Conservation (phyloP, 2,329 filamentous ascomycete species). For the Xylaria sp. region DNA sequence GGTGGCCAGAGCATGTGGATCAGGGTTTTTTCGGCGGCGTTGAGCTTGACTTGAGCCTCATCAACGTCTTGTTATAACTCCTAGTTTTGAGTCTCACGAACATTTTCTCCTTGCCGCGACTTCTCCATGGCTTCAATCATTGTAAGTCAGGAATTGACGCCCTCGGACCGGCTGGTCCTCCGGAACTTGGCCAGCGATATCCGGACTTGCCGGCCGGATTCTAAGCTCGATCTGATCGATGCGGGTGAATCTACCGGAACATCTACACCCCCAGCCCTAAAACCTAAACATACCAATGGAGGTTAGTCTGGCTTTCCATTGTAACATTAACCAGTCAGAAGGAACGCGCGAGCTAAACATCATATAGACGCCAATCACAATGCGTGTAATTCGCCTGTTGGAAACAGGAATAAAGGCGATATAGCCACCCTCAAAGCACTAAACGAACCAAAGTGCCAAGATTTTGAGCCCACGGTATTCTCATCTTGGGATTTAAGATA, state of each 20-base stretch:
- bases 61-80: not conserved
- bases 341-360: not conserved
- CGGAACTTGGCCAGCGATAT: slow-evolving; percentile 55
- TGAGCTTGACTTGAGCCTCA: slow-evolving; percentile 17
- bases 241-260: slow-evolving; percentile 22
- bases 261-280: slow-evolving; percentile 6
- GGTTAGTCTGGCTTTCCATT: slow-evolving; percentile 16
- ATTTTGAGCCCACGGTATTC: slow-evolving; percentile 60
- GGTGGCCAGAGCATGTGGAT: not conserved
- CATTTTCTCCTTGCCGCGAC: not conserved
- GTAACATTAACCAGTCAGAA: not conserved
- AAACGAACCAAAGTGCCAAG: slow-evolving; percentile 53
- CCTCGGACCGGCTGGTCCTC: slow-evolving; percentile 54
- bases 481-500: slow-evolving; percentile 54
- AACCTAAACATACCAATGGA: slow-evolving; percentile 30
- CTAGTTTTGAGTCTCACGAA: not conserved
- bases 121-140: slow-evolving; percentile 43
- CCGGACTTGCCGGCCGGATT: slow-evolving; percentile 36
- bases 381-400: slow-evolving; percentile 25
- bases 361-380: slow-evolving; percentile 27
- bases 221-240: slow-evolving; percentile 16
- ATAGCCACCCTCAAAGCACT: slow-evolving; percentile 53
- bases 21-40: slow-evolving; percentile 3
- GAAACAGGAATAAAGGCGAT: slow-evolving; percentile 44
- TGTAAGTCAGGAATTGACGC: slow-evolving; percentile 54